Evolutionary conservation across 2,329 filamentous ascomycete genomes (phyloP).

Genomic region (Apiospora marii): DNA sequence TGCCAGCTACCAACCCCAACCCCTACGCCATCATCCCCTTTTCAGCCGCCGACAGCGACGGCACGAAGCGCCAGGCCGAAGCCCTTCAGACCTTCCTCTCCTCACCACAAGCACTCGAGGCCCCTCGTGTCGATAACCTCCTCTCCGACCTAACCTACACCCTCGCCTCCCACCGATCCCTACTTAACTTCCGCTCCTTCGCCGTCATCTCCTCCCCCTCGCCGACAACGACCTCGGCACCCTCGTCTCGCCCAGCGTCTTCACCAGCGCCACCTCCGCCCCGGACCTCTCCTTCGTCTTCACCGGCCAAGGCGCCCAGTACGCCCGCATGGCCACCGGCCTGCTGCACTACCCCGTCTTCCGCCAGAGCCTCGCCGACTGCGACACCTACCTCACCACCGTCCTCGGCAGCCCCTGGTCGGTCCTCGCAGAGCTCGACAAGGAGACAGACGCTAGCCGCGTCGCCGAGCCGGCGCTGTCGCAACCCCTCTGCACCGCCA

Average conservation of each 20-base stretch:
- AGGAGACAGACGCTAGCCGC: slow-evolving; percentile 29
- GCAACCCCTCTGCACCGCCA: slow-evolving; percentile 48
- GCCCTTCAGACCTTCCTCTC: slow-evolving; percentile 20
- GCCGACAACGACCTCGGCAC: neutral
- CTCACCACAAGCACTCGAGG: neutral
- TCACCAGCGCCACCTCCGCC: slow-evolving; percentile 22
- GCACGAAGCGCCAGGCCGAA: slow-evolving; percentile 16
- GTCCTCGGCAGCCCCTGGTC: slow-evolving; percentile 35
- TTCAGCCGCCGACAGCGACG: slow-evolving; percentile 5
- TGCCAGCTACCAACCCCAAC: neutral
- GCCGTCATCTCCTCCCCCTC: neutral
- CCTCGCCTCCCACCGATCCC: slow-evolving; percentile 12
- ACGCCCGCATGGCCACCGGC: slow-evolving; percentile 43
- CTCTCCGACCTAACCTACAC: slow-evolving; percentile 19
- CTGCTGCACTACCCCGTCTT: slow-evolving; percentile 33
- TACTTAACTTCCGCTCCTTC: slow-evolving; percentile 22
- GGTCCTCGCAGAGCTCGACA: slow-evolving; percentile 34
- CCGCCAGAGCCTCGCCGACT: slow-evolving; percentile 29
- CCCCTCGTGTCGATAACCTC: neutral
- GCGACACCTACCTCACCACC: slow-evolving; percentile 30
- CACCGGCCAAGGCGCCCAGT: slow-evolving; percentile 47
- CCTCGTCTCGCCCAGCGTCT: slow-evolving; percentile 10
- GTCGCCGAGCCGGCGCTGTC: slow-evolving; percentile 39
- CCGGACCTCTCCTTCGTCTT: slow-evolving; percentile 42
- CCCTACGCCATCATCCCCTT: slow-evolving; percentile 18